Conservation (phyloP, 495 filamentous ascomycete genomes). For the Apodospora peruviana region DNA sequence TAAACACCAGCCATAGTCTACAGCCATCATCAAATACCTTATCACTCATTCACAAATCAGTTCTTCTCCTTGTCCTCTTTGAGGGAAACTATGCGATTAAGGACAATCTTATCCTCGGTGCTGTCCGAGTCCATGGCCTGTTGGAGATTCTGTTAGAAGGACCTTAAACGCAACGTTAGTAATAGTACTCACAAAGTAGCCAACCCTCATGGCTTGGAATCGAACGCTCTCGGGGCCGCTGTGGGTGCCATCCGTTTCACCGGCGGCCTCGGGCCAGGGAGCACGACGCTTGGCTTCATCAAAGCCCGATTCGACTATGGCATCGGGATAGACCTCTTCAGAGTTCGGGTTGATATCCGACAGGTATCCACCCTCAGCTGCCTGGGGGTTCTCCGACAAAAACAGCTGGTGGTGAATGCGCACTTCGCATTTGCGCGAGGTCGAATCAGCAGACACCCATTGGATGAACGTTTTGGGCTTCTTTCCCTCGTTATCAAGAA, state of each 20-base stretch:
- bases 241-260: conserved; percentile 52
- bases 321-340: conserved; percentile 69
- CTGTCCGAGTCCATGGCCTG: conserved; percentile 69
- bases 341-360: conserved; percentile 81
- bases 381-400: conserved; percentile 72
- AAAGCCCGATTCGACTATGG: conserved; percentile 80
- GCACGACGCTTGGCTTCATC: conserved; percentile 67
- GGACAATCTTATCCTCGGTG: conserved; percentile 67
- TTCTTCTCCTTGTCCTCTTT: conserved; percentile 83
- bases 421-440: conserved; percentile 67
- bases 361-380: conserved; percentile 68
- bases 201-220: conserved; percentile 90
- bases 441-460: conserved; percentile 69
- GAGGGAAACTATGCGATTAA: conserved; percentile 89
- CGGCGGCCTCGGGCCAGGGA: conserved; percentile 77
- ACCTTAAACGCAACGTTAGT: too few species aligned
- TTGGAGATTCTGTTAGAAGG: conserved; percentile 13
- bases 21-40: too few species aligned
- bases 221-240: conserved; percentile 66
- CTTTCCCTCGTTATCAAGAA: conserved; percentile 61
- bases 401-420: conserved; percentile 81
- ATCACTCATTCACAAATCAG: too few species aligned
- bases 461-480: conserved; percentile 91
- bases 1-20: not conserved
- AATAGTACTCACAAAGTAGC: conserved; percentile 59